These are phyloP conservation scores for Ogataea trehaloabstinens DNA, from an alignment of 805 yeast species.

Conservation along the genomic window DNA sequence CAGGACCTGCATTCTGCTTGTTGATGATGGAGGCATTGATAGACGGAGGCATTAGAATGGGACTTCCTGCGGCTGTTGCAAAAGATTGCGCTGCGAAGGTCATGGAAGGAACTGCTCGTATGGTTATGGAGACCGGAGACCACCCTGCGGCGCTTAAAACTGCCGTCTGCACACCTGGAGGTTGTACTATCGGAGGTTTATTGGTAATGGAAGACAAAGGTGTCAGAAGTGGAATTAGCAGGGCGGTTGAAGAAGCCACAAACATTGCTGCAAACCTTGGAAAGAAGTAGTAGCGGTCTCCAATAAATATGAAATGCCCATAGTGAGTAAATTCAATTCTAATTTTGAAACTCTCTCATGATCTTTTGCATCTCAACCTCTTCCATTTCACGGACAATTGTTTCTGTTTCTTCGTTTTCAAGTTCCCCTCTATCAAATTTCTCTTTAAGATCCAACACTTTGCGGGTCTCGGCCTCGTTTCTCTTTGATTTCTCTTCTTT, in stretches of 20 bases:
- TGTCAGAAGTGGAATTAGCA: constrained; percentile 80
- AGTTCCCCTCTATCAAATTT: constrained; percentile 30
- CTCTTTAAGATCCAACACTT: constrained; percentile 19
- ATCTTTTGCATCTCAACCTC: constrained; percentile 31
- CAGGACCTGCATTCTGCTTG: constrained; percentile 94
- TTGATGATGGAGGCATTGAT: constrained; percentile 86
- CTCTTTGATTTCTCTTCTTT: constrained; percentile 61
- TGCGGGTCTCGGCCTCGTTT: constrained; percentile 24
- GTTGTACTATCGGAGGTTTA: constrained; percentile 95
- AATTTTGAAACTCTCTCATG: constrained; percentile 28
- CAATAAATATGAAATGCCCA: not conserved
- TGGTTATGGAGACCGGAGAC: constrained; percentile 77
- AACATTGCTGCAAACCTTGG: constrained; percentile 63
- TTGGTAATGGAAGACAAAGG: constrained; percentile 90
- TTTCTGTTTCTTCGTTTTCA: constrained; percentile 17
- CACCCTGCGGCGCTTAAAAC: constrained; percentile 89
- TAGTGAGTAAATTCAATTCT: not conserved
- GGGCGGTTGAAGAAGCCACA: constrained; percentile 93
- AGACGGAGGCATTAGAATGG: constrained; percentile 94
- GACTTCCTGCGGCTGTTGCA: constrained; percentile 82
- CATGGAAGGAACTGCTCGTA: constrained; percentile 87
- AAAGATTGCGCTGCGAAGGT: constrained; percentile 89
- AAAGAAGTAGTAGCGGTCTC: constrained; percentile 42
- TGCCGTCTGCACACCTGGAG: constrained; percentile 95
- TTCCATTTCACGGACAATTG: constrained; percentile 22